Evolutionary conservation across 768 basidiomycete species (phyloP).

Genomic region (Lenzites betulinus): DNA sequence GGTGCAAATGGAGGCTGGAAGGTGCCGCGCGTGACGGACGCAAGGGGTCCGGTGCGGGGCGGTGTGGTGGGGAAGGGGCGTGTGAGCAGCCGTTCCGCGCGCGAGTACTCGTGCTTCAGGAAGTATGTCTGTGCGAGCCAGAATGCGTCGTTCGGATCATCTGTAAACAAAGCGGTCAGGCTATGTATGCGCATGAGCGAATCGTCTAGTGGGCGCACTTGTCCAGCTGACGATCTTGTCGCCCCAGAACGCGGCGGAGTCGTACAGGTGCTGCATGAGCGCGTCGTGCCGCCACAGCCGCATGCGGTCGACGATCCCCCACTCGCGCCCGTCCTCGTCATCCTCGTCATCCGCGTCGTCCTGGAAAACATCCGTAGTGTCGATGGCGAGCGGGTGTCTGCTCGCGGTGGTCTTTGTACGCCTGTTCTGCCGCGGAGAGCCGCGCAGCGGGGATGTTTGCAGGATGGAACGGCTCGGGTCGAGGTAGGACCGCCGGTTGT

Average conservation of each 20-base stretch:
- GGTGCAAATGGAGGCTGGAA: constrained; percentile 27
- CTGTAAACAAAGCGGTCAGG: constrained; percentile 40
- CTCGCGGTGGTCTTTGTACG: constrained; percentile 50
- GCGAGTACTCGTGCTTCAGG: constrained; percentile 92
- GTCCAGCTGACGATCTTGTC: constrained; percentile 97
- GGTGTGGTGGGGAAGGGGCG: constrained; percentile 71
- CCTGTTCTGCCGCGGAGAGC: constrained; percentile 62
- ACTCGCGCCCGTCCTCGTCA: constrained; percentile 56
- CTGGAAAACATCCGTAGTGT: constrained; percentile 75
- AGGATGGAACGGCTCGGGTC: constrained; percentile 83
- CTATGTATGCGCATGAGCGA: constrained; percentile 10
- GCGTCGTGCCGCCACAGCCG: constrained; percentile 97
- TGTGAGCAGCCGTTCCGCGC: constrained; percentile 88
- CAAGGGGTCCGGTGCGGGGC: constrained; percentile 32
- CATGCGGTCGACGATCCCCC: constrained; percentile 90
- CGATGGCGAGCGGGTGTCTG: constrained; percentile 76
- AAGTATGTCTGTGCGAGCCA: constrained; percentile 99
- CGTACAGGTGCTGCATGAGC: constrained; percentile 96
- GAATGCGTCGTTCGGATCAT: constrained; percentile 96
- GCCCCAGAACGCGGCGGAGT: constrained; percentile 98
- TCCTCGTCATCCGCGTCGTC: constrained; percentile 57
- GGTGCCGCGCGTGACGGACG: constrained; percentile 45
- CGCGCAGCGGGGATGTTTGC: constrained; percentile 67
- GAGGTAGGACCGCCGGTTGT: constrained; percentile 56
- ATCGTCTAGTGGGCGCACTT: constrained; percentile 48